Base-by-base conservation (phyloP, 1,284 basidiomycete species). In the Boletus semigastroideus region DNA sequence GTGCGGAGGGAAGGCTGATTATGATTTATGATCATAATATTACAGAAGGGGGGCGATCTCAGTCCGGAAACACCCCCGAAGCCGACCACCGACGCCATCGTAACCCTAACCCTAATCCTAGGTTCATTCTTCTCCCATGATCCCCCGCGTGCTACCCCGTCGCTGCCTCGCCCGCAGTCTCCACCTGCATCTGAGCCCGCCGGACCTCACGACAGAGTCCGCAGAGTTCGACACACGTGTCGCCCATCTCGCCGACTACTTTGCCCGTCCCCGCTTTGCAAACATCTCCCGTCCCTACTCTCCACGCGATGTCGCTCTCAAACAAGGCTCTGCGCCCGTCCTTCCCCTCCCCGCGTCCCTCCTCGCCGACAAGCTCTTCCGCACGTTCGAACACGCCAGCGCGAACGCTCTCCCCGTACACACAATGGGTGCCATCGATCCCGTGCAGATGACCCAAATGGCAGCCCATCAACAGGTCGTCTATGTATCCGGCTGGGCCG, bases 371-470 rank as follows among this genome's bases (percentile, higher is more conserved):
- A 96, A 96, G 72, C 79, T 96, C 14, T 90, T 83, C 64, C 73
- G 78, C 16, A 64, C 86, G 7, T 76, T 96, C 45, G 74, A 77
- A 27, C 77, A 82, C 48, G 86, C 88, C 45, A 80, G 82, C n/a
- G 77, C 75, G 36, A 79, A 80, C 43, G 79, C 82, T 28, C 74
- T 76, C 57, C 92, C 92, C 0, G 78, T 93, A 12, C 89, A 90
- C 60, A 94, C 92, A 5, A 86, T 94, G 82, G 92, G 92, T 34
- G 92, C 89, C 14, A 86, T 96, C 56, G 93, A 96, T 67, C 94
- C 93, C 0, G 83, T 94, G 4, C 93, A 96, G 73, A 92, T 94
- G 86, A 93, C 94, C 0, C 96, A 99, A 72, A 98, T 98, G 94
- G 97, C 94, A 9, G 82, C 83, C 63, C 83, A 94, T 71, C 92